phyloP scores from a whole-genome alignment of 176 grass and related monocot genomes.

The Juncus effusus region DNA sequence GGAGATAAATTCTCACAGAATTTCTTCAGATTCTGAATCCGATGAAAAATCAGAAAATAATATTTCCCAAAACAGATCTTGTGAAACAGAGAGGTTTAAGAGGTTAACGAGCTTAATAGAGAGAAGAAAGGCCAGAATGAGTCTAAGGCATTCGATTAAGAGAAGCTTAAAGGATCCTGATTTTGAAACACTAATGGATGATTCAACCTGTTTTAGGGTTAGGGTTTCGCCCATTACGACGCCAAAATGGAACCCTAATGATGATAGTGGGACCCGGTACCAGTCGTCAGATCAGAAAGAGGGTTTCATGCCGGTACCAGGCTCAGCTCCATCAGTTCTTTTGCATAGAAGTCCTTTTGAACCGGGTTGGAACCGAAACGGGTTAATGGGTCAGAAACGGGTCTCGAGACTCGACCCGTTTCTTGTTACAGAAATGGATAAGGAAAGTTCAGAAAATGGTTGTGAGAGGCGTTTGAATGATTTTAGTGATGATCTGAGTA shows the following conservation, averaged over 20 bases:
- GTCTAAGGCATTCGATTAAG: conserved; percentile 22
- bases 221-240: conserved; percentile 13
- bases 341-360: conserved; percentile 4
- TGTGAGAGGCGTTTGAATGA: too few relatives aligned
- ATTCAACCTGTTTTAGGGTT: conserved; percentile 2
- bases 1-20: not conserved
- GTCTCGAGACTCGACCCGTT: conserved; percentile 13
- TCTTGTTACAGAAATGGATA: conserved; percentile 22
- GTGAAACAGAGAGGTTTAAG: conserved; percentile 23
- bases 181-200: conserved; percentile 3
- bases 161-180: conserved; percentile 18
- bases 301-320: conserved; percentile 7
- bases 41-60: conserved; percentile 13
- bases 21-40: conserved; percentile 6
- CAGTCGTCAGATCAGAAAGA: conserved; percentile 8
- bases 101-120: conserved; percentile 31
- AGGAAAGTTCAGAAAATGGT: not conserved
- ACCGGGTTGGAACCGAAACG: not conserved
- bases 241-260: conserved; percentile 11
- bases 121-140: conserved; percentile 31
- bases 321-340: conserved; percentile 23
- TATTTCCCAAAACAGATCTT: not conserved
- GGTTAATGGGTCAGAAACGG: not conserved
- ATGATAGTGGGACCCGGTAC: too few relatives aligned
- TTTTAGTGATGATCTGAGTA: not conserved